A percentile compares a stretch with the other conserved stretches of the same genome.
Evolutionary conservation across 192 early-diverging fungal species (phyloP).

Genomic region (Gonapodya prolifera): DNA sequence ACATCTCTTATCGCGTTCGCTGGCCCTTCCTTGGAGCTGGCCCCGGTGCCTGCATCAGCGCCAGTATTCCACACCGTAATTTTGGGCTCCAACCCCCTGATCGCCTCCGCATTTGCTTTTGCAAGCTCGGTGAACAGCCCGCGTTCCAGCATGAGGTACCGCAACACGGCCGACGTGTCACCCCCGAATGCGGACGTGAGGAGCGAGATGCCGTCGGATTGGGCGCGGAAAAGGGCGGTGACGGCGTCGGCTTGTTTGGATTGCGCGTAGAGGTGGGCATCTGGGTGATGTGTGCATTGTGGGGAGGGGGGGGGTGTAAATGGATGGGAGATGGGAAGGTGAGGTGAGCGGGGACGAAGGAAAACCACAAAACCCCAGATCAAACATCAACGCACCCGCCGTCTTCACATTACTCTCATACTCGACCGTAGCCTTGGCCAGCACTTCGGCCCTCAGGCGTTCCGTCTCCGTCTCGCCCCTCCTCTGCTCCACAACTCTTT

Average conservation of each 20-base stretch:
- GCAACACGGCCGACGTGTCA: slow-evolving; percentile 19
- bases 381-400: no score
- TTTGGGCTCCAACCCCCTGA: slow-evolving; percentile 35
- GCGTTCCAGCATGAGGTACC: slow-evolving; percentile 38
- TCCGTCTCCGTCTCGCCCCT: slow-evolving; percentile 25
- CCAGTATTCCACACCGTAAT: slow-evolving; percentile 40
- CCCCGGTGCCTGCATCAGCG: background rate
- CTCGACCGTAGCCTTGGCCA: slow-evolving; percentile 32
- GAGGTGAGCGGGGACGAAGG: no score
- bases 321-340: no score
- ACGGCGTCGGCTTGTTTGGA: slow-evolving; percentile 34
- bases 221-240: slow-evolving; percentile 19
- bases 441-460: slow-evolving; percentile 23
- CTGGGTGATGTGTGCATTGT: no score
- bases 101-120: slow-evolving; percentile 31
- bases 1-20: slow-evolving; percentile 25
- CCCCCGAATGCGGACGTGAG: slow-evolving; percentile 17
- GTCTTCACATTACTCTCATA: slow-evolving; percentile 22
- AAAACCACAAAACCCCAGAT: no score
- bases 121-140: slow-evolving; percentile 31
- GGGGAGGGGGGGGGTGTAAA: no score
- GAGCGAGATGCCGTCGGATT: slow-evolving; percentile 25
- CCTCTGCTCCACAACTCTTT: slow-evolving; percentile 30
- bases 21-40: no score
- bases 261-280: slow-evolving; percentile 18